A percentile compares a stretch with the other conserved stretches of the same genome.
Evolutionary conservation across 2,329 filamentous ascomycete genomes (phyloP).

Genomic region (Apiospora aurea): DNA sequence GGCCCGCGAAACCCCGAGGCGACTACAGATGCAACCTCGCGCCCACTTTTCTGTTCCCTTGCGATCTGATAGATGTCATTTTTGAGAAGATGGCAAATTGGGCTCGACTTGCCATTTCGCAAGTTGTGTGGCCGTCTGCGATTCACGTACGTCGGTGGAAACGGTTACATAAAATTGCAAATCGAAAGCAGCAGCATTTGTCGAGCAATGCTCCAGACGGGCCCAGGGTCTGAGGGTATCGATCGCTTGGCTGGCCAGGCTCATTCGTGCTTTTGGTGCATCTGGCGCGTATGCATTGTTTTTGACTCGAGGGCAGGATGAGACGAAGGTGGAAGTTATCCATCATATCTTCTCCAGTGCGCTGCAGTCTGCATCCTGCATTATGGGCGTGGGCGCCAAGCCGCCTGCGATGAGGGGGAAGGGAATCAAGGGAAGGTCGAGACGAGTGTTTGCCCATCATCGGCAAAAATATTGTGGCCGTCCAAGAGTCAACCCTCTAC

Average conservation of each 20-base stretch:
- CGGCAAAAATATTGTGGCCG: neutral
- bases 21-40: neutral
- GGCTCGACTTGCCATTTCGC: neutral
- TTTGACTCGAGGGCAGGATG: neutral
- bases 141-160: conserved; percentile 9
- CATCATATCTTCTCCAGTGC: neutral
- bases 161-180: conserved; percentile 2
- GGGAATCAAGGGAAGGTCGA: neutral
- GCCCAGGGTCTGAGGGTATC: neutral
- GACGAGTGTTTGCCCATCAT: neutral
- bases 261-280: neutral
- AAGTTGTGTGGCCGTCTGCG: neutral
- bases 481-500: neutral
- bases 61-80: neutral
- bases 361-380: neutral
- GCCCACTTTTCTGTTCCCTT: neutral
- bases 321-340: neutral
- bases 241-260: neutral
- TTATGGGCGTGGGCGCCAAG: neutral
- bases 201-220: neutral
- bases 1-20: neutral
- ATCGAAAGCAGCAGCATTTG: neutral
- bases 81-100: neutral
- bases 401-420: neutral
- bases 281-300: neutral